Conservation (phyloP, 495 filamentous ascomycete genomes). For the Penicillium taxi region DNA sequence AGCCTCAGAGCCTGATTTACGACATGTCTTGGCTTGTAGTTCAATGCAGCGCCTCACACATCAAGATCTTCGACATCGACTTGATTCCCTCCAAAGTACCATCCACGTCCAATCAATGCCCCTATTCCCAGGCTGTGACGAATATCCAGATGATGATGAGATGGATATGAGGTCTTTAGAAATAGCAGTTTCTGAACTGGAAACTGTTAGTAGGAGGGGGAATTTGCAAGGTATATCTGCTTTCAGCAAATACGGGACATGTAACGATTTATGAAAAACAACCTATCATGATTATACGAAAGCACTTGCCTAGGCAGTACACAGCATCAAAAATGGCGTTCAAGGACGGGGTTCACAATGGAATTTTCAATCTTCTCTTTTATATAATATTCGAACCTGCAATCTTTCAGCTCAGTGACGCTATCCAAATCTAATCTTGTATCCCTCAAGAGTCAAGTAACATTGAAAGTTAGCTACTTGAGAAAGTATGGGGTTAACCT, state of each 20-base stretch:
- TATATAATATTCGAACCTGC: too few species aligned
- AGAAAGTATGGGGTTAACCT: too few species aligned
- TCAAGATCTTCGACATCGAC: conserved; percentile 15
- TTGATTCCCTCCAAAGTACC: conserved; percentile 9
- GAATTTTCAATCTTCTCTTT: too few species aligned
- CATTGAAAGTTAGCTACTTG: too few species aligned
- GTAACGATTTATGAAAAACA: too few species aligned
- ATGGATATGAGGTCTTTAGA: conserved; percentile 16
- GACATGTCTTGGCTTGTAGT: conserved; percentile 17
- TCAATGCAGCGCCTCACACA: conserved; percentile 19
- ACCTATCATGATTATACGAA: too few species aligned
- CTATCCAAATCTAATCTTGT: too few species aligned
- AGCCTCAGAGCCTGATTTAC: conserved; percentile 16
- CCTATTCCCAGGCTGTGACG: conserved; percentile 10
- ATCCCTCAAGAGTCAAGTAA: too few species aligned
- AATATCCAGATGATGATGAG: conserved; percentile 10
- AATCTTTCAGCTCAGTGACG: too few species aligned
- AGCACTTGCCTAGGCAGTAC: too few species aligned
- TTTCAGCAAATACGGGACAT: conserved; percentile 19
- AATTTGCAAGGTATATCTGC: conserved; percentile 17
- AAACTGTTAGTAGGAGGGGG: conserved; percentile 13
- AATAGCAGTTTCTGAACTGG: conserved; percentile 14
- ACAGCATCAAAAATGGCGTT: too few species aligned
- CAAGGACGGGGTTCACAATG: too few species aligned
- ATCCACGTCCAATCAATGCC: conserved; percentile 4